Evolutionary conservation across 192 early-diverging fungal species (phyloP).

Genomic region (Coemansia sp.): DNA sequence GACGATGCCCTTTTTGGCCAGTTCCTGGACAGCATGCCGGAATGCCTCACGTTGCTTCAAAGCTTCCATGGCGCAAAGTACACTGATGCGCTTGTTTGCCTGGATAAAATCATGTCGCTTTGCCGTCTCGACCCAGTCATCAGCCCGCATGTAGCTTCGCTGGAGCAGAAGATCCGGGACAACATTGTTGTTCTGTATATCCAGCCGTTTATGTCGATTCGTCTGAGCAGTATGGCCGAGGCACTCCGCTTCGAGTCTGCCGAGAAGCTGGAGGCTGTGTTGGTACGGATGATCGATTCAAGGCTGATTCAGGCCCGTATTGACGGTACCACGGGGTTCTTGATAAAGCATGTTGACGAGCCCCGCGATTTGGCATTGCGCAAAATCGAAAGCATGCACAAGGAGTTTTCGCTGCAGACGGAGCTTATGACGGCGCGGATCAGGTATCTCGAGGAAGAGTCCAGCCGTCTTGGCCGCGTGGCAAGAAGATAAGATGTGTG

Average conservation of each 20-base stretch:
- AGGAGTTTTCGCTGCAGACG: conserved; percentile 18
- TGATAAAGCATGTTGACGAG: conserved; percentile 30
- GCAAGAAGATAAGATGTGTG: neutral
- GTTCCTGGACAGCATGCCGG: conserved; percentile 42
- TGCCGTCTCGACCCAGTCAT: conserved; percentile 33
- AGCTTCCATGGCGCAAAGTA: conserved; percentile 31
- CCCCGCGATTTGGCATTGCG: conserved; percentile 32
- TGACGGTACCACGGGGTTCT: conserved; percentile 29
- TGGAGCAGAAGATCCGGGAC: conserved; percentile 20
- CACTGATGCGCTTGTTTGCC: conserved; percentile 19
- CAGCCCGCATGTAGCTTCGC: conserved; percentile 15
- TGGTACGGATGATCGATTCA: conserved; percentile 33
- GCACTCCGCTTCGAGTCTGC: conserved; percentile 28
- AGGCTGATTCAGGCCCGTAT: conserved; percentile 35
- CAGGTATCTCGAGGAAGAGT: conserved; percentile 42
- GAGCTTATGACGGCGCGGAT: conserved; percentile 41
- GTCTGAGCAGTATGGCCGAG: conserved; percentile 31
- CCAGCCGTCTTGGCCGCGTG: neutral
- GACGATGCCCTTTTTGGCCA: conserved; percentile 31
- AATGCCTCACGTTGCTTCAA: conserved; percentile 35
- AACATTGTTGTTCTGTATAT: conserved; percentile 43
- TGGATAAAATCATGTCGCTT: conserved; percentile 30
- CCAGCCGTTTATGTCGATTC: conserved; percentile 37
- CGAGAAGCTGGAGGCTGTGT: conserved; percentile 19
- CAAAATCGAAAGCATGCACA: conserved; percentile 30